A percentile compares a stretch with the other conserved stretches of the same genome.
These are phyloP conservation scores for Pinus tabuliformis DNA, from an alignment of 75 land plant species.

Conservation along the genomic window DNA sequence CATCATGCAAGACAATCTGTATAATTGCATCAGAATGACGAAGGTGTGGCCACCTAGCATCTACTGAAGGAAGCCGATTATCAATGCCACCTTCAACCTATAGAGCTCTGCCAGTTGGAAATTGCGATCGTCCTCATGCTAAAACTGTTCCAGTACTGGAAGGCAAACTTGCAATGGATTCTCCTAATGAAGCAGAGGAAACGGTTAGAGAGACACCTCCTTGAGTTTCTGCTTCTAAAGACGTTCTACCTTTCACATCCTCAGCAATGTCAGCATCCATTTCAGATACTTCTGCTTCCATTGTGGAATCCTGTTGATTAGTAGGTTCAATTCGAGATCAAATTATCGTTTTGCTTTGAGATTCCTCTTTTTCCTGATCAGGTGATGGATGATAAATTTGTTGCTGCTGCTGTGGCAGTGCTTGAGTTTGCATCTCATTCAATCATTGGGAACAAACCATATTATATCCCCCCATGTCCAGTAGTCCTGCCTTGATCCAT, in stretches of 20 bases:
- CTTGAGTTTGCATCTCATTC: constrained; percentile 6
- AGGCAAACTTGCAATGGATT: not conserved
- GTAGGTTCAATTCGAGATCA: constrained; percentile 57
- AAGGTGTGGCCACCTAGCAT: constrained; percentile 24
- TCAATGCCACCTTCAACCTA: constrained; percentile 60
- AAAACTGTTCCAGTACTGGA: not conserved
- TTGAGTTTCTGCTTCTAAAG: constrained; percentile 13
- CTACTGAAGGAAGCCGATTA: constrained; percentile 55
- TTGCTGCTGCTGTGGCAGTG: constrained; percentile 7
- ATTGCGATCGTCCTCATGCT: too few species aligned
- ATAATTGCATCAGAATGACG: constrained; percentile 69
- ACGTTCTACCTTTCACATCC: constrained; percentile 14
- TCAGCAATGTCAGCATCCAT: constrained; percentile 53
- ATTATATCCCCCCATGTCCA: not conserved
- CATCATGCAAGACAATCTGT: constrained; percentile 29
- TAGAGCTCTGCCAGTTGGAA: constrained; percentile 44
- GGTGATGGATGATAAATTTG: not conserved
- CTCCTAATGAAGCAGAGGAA: not conserved
- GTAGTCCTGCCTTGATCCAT: constrained; percentile 3
- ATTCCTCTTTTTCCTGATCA: constrained; percentile 15
- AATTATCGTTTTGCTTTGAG: constrained; percentile 60
- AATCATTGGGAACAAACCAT: not conserved
- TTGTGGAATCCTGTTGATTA: constrained; percentile 18
- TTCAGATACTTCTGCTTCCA: constrained; percentile 40
- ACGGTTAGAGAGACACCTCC: not conserved